A percentile compares a stretch with the other conserved stretches of the same genome.
These are phyloP conservation scores for Pythium aristosporum DNA, from an alignment of 352 stramenopile genomes.

Conservation along the genomic window DNA sequence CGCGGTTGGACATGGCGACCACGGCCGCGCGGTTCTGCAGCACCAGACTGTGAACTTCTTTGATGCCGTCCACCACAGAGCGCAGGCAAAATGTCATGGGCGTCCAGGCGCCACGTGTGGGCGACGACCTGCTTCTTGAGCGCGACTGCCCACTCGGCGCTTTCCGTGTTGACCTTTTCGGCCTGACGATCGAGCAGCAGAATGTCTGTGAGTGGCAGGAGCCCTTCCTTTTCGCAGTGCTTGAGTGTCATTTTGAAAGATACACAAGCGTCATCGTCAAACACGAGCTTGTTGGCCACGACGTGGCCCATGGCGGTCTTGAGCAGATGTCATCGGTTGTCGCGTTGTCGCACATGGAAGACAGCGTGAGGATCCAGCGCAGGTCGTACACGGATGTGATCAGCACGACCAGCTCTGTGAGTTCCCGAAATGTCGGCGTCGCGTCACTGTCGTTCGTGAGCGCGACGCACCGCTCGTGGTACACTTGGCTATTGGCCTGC, in stretches of 20 bases:
- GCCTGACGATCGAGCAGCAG: slow-evolving; percentile 18
- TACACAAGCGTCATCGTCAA: slow-evolving; percentile 21
- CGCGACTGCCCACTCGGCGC: slow-evolving; percentile 10
- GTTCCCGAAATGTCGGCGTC: background rate
- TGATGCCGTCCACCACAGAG: slow-evolving; percentile 4
- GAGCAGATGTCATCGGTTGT: slow-evolving; percentile 8
- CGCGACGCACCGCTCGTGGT: slow-evolving; percentile 11
- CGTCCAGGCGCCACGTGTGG: slow-evolving; percentile 15
- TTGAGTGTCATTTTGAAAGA: slow-evolving; percentile 37
- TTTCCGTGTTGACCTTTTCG: slow-evolving; percentile 24
- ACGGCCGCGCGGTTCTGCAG: slow-evolving; percentile 7
- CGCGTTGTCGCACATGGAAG: background rate
- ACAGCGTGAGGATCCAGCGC: background rate
- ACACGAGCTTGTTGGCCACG: slow-evolving; percentile 31
- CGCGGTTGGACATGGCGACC: background rate
- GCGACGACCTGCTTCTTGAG: slow-evolving; percentile 7
- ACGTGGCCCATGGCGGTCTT: slow-evolving; percentile 29
- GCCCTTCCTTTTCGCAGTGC: slow-evolving; percentile 23
- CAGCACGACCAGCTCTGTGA: slow-evolving; percentile 8
- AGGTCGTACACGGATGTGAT: slow-evolving; percentile 20
- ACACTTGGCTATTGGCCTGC: slow-evolving; percentile 14
- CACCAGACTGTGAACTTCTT: slow-evolving; percentile 2
- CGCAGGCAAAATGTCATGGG: slow-evolving; percentile 6
- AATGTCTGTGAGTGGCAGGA: slow-evolving; percentile 18
- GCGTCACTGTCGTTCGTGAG: background rate